These are phyloP conservation scores for Neurospora tetraspora DNA, from an alignment of 495 filamentous ascomycete genomes.

Conservation along the genomic window DNA sequence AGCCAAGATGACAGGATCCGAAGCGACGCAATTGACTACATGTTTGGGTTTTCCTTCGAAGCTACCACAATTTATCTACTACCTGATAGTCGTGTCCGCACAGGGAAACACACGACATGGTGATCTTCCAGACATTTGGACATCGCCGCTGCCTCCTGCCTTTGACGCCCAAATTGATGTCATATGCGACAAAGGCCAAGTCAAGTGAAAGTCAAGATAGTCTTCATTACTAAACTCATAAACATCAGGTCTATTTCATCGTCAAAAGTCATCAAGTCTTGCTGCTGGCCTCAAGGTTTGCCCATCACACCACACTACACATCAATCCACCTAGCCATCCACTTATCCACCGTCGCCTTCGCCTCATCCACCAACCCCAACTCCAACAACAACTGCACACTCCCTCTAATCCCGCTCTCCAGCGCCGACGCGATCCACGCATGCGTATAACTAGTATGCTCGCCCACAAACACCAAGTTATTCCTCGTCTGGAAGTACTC, in stretches of 20 bases:
- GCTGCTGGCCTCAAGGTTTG: not conserved
- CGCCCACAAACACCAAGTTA: conserved; percentile 55
- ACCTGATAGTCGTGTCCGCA: no score
- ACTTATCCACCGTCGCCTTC: conserved; percentile 46
- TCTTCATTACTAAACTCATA: not conserved
- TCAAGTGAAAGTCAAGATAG: not conserved
- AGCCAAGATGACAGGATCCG: no score
- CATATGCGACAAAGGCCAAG: not conserved
- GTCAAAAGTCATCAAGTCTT: not conserved
- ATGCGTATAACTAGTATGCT: conserved; percentile 66
- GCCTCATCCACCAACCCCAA: conserved; percentile 58
- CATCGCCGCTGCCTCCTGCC: no score
- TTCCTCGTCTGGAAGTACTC: conserved; percentile 61
- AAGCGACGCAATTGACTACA: no score
- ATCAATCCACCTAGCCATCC: conserved; percentile 54
- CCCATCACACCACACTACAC: conserved; percentile 1
- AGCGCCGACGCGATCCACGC: conserved; percentile 62
- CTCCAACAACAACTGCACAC: conserved; percentile 52
- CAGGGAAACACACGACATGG: no score
- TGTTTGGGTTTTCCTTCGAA: no score
- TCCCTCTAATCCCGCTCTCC: conserved; percentile 55
- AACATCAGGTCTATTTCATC: not conserved
- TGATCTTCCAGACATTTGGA: no score
- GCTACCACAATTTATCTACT: no score
- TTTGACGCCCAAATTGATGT: no score